A percentile compares a stretch with the other conserved stretches of the same genome.
phyloP scores from a whole-genome alignment of 169 alveolate genomes.

The Plasmodium gallinaceum region DNA sequence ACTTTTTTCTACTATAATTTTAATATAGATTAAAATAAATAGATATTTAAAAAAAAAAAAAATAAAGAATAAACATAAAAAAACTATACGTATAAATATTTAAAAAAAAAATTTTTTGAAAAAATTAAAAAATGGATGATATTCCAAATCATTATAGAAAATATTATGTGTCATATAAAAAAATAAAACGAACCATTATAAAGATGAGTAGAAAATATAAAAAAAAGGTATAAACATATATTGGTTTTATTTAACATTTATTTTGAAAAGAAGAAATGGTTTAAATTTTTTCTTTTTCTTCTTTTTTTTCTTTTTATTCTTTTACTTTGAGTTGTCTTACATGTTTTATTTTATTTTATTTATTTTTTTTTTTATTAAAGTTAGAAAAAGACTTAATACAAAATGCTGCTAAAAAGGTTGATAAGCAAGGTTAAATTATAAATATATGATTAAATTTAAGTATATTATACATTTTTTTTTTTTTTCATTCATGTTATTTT shows the following conservation, averaged over 20 bases:
- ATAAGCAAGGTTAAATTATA: constrained; percentile 49
- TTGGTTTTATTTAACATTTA: too few relatives aligned
- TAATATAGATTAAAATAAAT: too few relatives aligned
- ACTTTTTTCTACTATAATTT: too few relatives aligned
- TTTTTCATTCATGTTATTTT: not conserved
- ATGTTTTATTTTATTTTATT: not conserved
- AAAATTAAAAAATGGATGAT: constrained; percentile 33
- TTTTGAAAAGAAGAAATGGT: too few relatives aligned
- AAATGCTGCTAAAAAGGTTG: constrained; percentile 55
- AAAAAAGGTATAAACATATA: constrained; percentile 31
- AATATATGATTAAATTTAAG: not conserved
- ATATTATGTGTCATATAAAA: constrained; percentile 64
- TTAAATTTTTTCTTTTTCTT: not conserved
- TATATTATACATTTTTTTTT: not conserved
- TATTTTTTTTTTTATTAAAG: constrained; percentile 28
- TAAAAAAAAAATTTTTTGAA: too few relatives aligned
- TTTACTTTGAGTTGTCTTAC: not conserved
- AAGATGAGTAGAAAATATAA: constrained; percentile 54
- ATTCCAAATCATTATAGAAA: constrained; percentile 56
- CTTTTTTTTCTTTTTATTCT: not conserved
- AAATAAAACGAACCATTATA: constrained; percentile 40
- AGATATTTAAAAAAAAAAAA: too few relatives aligned
- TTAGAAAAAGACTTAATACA: constrained; percentile 64
- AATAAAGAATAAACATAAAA: too few relatives aligned
- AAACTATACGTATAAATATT: too few relatives aligned